Percentiles rank a stretch among this genome's conserved stretches.
These are phyloP conservation scores for Colletotrichum chlorophyti DNA, from an alignment of 2,329 filamentous ascomycete genomes.

Conservation along the genomic window DNA sequence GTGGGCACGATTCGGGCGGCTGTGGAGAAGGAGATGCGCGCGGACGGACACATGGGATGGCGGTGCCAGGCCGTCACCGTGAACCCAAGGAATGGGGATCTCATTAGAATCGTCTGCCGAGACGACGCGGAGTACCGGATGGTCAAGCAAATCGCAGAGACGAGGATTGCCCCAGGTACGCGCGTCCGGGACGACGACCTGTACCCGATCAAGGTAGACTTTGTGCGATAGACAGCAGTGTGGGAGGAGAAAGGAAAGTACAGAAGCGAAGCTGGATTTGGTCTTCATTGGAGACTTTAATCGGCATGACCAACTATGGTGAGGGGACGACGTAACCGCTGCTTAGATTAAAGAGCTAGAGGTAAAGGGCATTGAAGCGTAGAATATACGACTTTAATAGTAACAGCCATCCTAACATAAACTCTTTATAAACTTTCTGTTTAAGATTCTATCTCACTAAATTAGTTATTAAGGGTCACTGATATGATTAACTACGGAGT, in stretches of 20 bases:
- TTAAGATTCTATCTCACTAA: too few species aligned
- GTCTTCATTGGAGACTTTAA: constrained; percentile 31
- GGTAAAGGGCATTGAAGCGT: too few species aligned
- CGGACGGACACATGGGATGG: not conserved
- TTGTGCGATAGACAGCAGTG: constrained; percentile 30
- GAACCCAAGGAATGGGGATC: not conserved
- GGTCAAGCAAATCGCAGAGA: constrained; percentile 31
- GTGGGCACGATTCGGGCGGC: not conserved
- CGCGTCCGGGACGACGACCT: constrained; percentile 32
- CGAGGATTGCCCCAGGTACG: constrained; percentile 24
- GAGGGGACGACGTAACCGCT: constrained; percentile 31
- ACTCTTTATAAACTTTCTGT: too few species aligned
- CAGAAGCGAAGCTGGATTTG: not conserved
- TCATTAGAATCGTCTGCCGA: constrained; percentile 1
- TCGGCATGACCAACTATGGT: constrained; percentile 30
- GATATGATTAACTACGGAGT: too few species aligned
- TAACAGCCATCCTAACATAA: too few species aligned
- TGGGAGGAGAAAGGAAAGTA: constrained; percentile 29
- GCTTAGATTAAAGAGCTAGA: too few species aligned
- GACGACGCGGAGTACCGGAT: constrained; percentile 1
- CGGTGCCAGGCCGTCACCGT: not conserved
- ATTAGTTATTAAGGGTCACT: too few species aligned
- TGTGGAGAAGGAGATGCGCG: constrained; percentile 1
- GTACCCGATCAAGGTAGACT: constrained; percentile 35
- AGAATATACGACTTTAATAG: too few species aligned